Percentiles rank a stretch among this genome's conserved stretches.
Evolutionary conservation across 2,329 filamentous ascomycete genomes (phyloP).

Genomic region (Aphanoascus verrucosus): DNA sequence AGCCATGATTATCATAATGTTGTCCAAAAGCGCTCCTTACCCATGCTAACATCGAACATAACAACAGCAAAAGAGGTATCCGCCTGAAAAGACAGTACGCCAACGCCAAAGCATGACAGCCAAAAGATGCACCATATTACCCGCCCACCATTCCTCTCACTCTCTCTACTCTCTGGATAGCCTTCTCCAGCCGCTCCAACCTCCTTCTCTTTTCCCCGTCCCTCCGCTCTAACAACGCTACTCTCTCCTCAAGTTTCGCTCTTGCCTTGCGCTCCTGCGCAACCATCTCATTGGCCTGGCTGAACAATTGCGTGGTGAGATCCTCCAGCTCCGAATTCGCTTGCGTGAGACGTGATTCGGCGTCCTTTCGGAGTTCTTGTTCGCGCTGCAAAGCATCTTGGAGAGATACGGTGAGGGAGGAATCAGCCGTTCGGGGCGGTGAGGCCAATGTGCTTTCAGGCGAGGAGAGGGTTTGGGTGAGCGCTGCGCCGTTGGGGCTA

Average conservation of each 20-base stretch:
- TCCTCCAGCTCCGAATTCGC: slow-evolving; percentile 52
- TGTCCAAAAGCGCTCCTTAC: slow-evolving; percentile 1
- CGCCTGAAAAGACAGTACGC: not conserved
- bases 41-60: slow-evolving; percentile 1
- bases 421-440: slow-evolving; percentile 15
- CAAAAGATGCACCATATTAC: not conserved
- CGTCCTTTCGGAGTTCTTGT: slow-evolving; percentile 45
- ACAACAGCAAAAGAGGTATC: not conserved
- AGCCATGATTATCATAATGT: not conserved
- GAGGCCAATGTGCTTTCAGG: slow-evolving; percentile 15
- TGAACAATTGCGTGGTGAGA: slow-evolving; percentile 49
- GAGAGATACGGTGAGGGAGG: slow-evolving; percentile 27
- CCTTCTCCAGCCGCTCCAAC: slow-evolving; percentile 46
- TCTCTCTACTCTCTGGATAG: slow-evolving; percentile 48
- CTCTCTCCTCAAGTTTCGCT: slow-evolving; percentile 41
- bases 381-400: slow-evolving; percentile 46
- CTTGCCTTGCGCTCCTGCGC: slow-evolving; percentile 50
- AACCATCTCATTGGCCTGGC: slow-evolving; percentile 57
- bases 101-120: not conserved
- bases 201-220: slow-evolving; percentile 43
- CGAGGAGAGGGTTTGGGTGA: slow-evolving; percentile 18
- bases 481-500: slow-evolving; percentile 21
- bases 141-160: slow-evolving; percentile 44
- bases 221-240: slow-evolving; percentile 37
- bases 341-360: slow-evolving; percentile 45